These are phyloP conservation scores for Canavalia ensiformis DNA, from an alignment of 306 rosid genomes.

Conservation along the genomic window DNA sequence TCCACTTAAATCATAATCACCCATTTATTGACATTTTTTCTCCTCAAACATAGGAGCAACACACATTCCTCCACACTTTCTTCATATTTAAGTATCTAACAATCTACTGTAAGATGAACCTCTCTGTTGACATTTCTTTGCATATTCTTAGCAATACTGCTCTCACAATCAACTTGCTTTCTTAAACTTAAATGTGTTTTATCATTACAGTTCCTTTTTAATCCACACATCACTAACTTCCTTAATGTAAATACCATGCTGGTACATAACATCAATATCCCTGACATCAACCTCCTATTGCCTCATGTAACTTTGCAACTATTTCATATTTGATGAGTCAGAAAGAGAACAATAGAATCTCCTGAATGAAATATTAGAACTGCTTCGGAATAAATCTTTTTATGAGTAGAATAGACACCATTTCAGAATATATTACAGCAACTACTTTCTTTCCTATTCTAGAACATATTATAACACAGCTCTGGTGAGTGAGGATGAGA, in stretches of 20 bases:
- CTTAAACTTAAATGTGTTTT: not conserved
- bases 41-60: not conserved
- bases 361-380: not conserved
- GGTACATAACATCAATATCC: not conserved
- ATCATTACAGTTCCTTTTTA: slow-evolving; percentile 1
- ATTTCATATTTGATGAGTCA: not conserved
- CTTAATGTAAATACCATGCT: slow-evolving; percentile 33
- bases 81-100: slow-evolving; percentile 30
- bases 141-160: slow-evolving; percentile 9
- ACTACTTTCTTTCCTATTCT: slow-evolving; percentile 17
- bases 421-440: slow-evolving; percentile 16
- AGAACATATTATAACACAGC: slow-evolving; percentile 1
- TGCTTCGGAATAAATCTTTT: slow-evolving; percentile 6
- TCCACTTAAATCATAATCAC: not conserved
- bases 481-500: not conserved
- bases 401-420: slow-evolving; percentile 35
- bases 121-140: slow-evolving; percentile 7
- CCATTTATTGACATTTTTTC: not conserved
- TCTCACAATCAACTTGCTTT: not conserved
- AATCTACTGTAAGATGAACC: slow-evolving; percentile 4
- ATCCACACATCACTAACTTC: slow-evolving; percentile 1
- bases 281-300: slow-evolving; percentile 32
- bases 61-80: slow-evolving; percentile 12
- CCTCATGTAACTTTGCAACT: not conserved
- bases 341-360: slow-evolving; percentile 3